Conservation (phyloP, 345 rosid genomes). For the Acer negundo region DNA sequence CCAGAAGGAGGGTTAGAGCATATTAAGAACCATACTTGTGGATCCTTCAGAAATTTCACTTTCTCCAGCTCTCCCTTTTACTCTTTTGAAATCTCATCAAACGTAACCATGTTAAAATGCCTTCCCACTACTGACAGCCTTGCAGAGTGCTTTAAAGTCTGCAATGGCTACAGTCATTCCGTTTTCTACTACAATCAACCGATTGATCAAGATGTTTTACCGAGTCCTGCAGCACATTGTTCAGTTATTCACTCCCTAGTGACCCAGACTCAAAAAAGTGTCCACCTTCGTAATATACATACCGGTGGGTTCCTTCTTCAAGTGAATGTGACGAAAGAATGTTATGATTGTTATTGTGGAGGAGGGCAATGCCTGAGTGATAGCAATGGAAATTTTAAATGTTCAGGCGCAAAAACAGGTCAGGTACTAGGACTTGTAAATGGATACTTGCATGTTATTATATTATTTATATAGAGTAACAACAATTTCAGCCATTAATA, state of each 20-base stretch:
- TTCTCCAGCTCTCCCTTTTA: constrained; percentile 35
- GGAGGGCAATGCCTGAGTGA: not conserved
- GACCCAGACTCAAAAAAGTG: constrained; percentile 6
- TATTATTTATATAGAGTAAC: too few relatives aligned
- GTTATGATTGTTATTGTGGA: not conserved
- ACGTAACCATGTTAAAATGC: constrained; percentile 14
- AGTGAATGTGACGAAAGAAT: not conserved
- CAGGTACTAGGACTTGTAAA: not conserved
- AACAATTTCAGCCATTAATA: too few relatives aligned
- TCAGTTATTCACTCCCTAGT: constrained; percentile 28
- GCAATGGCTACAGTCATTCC: constrained; percentile 19
- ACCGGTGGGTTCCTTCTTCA: not conserved
- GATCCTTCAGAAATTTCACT: constrained; percentile 28
- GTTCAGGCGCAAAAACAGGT: not conserved
- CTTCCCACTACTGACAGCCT: too few relatives aligned
- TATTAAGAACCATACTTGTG: constrained; percentile 14
- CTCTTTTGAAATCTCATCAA: not conserved
- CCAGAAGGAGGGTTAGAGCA: constrained; percentile 10
- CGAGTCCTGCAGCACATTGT: constrained; percentile 24
- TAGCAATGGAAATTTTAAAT: not conserved
- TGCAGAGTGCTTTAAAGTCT: too few relatives aligned
- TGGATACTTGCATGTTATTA: not conserved
- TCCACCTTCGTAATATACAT: not conserved
- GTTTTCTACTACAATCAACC: not conserved
- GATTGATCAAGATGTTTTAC: not conserved